Base-by-base conservation (phyloP, 805 yeast genomes). In the Kuraishia piskuri region DNA sequence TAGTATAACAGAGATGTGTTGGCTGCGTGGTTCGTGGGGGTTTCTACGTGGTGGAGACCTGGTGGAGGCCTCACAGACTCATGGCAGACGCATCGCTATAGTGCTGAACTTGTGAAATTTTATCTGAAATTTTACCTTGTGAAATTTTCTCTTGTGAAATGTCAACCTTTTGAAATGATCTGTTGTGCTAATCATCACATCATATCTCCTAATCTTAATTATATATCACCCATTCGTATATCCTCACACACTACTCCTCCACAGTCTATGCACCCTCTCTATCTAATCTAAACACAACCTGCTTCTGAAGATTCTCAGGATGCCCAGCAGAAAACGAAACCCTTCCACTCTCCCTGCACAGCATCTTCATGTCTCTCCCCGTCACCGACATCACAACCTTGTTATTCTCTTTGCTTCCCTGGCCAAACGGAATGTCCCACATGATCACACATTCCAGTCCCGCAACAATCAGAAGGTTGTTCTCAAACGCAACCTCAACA, bases 401-500 rank as follows among this genome's bases (percentile, higher is more conserved):
- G 17, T 31, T 31, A n/a, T 31, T 31, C 40, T 31, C 40, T n/a
- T 31, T 31, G 40, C 40, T 31, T 10, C 40, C 40, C 17, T 31
- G 40, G 40, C 40, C 40, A 31, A 31, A 31, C 14, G 40, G 40
- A 10, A 31, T 31, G 14, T 31, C 40, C 40, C 40, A 31, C 9
- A 31, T n/a, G 14, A 31, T 31, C 40, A 31, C 9, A 31, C 40
- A 31, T n/a, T 31, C 40, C 40, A 31, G 17, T n/a, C 85, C 81
- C 25, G 82, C 75, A 3, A 86, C 64, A 7, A 83, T 63, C 53
- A 83, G 64, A 59, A 72, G 79, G 14, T 78, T 80, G 40, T 71
- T 71, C 49, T 73, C 70, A 19, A 79, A 65, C 2, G 75, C 69
- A 5, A 74, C 77, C 1, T 63, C 63, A 58, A 63, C 65, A 9